Evolutionary conservation across 495 filamentous ascomycete species (phyloP), one percentile per base, ranked within the genome.

Genomic region (Penicillium mononematosum): DNA sequence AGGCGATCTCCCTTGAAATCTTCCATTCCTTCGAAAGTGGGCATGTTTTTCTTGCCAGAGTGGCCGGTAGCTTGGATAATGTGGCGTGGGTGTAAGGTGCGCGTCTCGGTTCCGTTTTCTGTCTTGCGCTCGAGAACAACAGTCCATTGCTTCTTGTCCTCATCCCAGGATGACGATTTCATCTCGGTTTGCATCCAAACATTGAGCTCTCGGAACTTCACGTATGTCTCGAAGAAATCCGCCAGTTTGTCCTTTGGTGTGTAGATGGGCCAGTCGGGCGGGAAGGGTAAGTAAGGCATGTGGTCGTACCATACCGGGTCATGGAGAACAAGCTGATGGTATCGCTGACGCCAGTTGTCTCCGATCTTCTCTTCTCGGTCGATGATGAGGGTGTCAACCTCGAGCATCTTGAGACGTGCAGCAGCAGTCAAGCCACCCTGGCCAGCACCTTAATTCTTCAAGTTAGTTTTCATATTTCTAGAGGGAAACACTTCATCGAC

Each of bases 201-300:
- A 62, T 92, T 89, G 42, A 94, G 78, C 61, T 94, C 90, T n/a
- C 92, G 73, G 25, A 83, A 59, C 34, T 82, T 83, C 45, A 82
- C 88, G 60, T 94, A 94, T 2, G 78, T 76, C 44, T 91, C 86
- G 64, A 92, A 85, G 77, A 88, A 93, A 36, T 90, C 85, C 16
- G 85, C 90, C 0, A 92, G 76, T 58, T 92, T 92, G 66, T 92
- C 88, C 63, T 92, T 92, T 1, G 89, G 89, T 1, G 87, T 88
- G 65, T 87, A 90, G 25, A 86, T 61, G 2, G 76, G 76, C 88
- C 89, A 92, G 55, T 72, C 73, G 0, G 77, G 56, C 11, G 89
- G 89, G 60, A 92, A 92, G 0, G 76, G 71, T 1, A 92, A 45
- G 68, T 91, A 92, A 1, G 89, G 86, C 67, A 91, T 66, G 63